Conservation (phyloP, 1,284 basidiomycete genomes). For the Ceratobasidium sp. region DNA sequence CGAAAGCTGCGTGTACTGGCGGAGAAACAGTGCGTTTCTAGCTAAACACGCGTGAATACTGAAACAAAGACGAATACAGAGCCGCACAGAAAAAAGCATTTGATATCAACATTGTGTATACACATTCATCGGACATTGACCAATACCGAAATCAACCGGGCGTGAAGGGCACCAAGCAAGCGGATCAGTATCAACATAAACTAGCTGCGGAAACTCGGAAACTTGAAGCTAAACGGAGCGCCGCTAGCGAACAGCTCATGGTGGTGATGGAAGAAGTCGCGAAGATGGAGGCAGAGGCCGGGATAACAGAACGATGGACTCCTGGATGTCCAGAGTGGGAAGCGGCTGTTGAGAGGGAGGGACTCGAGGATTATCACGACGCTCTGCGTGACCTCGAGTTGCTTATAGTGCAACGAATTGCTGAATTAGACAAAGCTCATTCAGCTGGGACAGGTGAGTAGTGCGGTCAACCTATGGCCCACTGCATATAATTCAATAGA, state of each 20-base stretch:
- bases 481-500: not conserved
- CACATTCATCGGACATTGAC: not conserved
- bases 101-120: not conserved
- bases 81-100: not conserved
- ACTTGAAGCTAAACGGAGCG: not conserved
- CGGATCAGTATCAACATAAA: not conserved
- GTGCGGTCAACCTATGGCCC: not conserved
- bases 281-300: not conserved
- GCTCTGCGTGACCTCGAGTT: slow-evolving; percentile 51
- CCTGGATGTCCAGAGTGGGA: slow-evolving; percentile 43
- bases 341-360: not conserved
- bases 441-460: slow-evolving; percentile 18
- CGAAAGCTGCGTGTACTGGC: not conserved
- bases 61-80: not conserved
- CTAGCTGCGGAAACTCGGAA: not conserved
- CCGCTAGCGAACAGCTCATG: not conserved
- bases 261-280: not conserved
- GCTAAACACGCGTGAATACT: no score
- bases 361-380: not conserved
- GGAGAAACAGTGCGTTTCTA: slow-evolving; percentile 1
- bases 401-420: slow-evolving; percentile 28
- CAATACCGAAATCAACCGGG: not conserved
- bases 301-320: not conserved
- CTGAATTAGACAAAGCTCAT: slow-evolving; percentile 44
- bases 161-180: not conserved